Evolutionary conservation across 1,139 yeast genomes (phyloP), one percentile per base, ranked within the genome.

Genomic region (Citeromyces siamensis): DNA sequence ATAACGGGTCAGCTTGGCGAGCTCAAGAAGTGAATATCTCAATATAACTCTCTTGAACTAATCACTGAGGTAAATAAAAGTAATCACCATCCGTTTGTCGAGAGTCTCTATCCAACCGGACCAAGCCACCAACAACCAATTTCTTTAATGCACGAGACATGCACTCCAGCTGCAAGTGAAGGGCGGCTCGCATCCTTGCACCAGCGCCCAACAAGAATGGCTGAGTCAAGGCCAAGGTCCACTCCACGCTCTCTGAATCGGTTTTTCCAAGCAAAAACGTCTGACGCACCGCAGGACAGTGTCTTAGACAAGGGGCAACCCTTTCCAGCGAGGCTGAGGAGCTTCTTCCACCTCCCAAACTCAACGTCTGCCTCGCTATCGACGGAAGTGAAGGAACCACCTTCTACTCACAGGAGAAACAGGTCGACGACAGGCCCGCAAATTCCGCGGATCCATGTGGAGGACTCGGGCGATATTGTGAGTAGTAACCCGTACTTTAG

Each of bases 401-500:
- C 42, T 16, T 17, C 14, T 28, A 42, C 29, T 21, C 34, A 19
- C 18, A 33, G 35, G 13, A 13, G 36, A 16, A 29, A 34, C 10
- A 34, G 35, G 16, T 29, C 34, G 17, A 34, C 35, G 19, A 6
- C 34, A 37, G 37, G 19, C 34, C 35, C 19, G 8, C 14, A 13
- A 19, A 18, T 17, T 6, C 31, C 21, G 29, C 22, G 17, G 18
- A 34, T 32, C 4, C 18, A 20, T 10, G 35, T 19, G 26, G 23
- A 18, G 6, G 14, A 31, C 3, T 17, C 22, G 17, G 22, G 12
- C 6, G 38, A 40, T 23, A 59, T 62, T 7, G 60, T 63, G n/a
- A 51, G 58, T 3, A 59, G 68, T 4, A 71, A 63, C 45, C 63
- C 68, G 36, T 66, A 68, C 48, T 71, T 71, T 50, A 68, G 66